Conservation (phyloP, 805 yeast species). For the Ogataea nonfermentans region DNA sequence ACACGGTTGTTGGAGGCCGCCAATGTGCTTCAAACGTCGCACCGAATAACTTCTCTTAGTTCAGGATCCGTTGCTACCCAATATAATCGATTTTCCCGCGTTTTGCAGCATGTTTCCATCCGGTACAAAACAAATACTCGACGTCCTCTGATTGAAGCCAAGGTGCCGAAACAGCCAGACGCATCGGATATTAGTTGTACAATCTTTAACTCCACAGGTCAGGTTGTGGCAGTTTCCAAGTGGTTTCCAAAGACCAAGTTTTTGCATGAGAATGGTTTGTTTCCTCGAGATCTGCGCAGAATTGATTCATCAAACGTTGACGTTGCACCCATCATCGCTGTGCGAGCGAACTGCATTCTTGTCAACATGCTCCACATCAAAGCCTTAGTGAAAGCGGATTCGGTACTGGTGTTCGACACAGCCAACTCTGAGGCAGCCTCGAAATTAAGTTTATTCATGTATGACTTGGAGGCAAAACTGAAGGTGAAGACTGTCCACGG, state of each 20-base stretch:
- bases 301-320: conserved; percentile 73
- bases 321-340: conserved; percentile 86
- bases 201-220: conserved; percentile 68
- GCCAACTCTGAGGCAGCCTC: conserved; percentile 60
- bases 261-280: conserved; percentile 65
- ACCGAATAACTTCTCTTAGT: background rate
- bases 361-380: conserved; percentile 84
- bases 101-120: background rate
- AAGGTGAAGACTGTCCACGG: conserved; percentile 37
- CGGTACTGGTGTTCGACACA: conserved; percentile 82
- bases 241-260: conserved; percentile 74
- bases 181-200: conserved; percentile 72
- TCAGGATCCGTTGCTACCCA: no score
- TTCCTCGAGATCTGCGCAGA: conserved; percentile 84
- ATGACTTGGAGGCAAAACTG: conserved; percentile 77
- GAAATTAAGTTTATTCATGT: conserved; percentile 72
- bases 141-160: conserved; percentile 12
- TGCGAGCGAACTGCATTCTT: conserved; percentile 72
- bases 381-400: conserved; percentile 79
- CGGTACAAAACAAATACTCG: background rate
- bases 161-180: conserved; percentile 41
- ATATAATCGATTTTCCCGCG: no score
- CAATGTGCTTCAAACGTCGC: background rate
- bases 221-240: conserved; percentile 64
- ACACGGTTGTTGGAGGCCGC: background rate